Evolutionary conservation across 2,329 filamentous ascomycete genomes (phyloP).

Genomic region (Apiospora arundinis): DNA sequence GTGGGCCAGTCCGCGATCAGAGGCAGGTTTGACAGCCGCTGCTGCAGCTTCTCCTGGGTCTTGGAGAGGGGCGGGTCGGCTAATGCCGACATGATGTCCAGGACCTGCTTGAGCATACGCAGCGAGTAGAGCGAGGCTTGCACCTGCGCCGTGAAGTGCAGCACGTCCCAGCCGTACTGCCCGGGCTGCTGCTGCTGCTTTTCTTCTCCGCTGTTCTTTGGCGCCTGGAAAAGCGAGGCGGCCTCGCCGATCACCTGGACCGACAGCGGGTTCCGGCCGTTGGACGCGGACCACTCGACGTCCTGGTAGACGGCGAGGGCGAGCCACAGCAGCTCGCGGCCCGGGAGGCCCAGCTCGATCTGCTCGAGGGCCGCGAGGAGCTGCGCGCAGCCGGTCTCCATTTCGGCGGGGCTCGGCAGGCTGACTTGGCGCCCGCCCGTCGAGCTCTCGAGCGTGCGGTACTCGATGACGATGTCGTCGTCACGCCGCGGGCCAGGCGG

Average conservation of each 20-base stretch:
- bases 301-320: slow-evolving; percentile 46
- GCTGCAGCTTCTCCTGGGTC: slow-evolving; percentile 16
- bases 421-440: slow-evolving; percentile 40
- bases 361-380: slow-evolving; percentile 35
- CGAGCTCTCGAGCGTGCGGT: slow-evolving; percentile 42
- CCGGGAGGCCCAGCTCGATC: slow-evolving; percentile 28
- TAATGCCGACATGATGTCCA: slow-evolving; percentile 33
- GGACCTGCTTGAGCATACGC: slow-evolving; percentile 59
- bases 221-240: slow-evolving; percentile 24
- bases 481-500: slow-evolving; percentile 7
- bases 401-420: slow-evolving; percentile 32
- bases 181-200: slow-evolving; percentile 35
- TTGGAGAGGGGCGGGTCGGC: slow-evolving; percentile 5
- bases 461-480: slow-evolving; percentile 42
- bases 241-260: slow-evolving; percentile 38
- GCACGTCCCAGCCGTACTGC: slow-evolving; percentile 55
- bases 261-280: slow-evolving; percentile 41
- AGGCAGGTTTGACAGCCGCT: slow-evolving; percentile 21
- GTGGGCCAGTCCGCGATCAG: slow-evolving; percentile 23
- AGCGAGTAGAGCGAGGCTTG: slow-evolving; percentile 68
- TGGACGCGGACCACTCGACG: slow-evolving; percentile 38
- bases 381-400: slow-evolving; percentile 31
- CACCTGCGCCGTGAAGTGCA: slow-evolving; percentile 67
- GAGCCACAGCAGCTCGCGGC: slow-evolving; percentile 39
- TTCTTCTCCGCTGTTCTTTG: slow-evolving; percentile 30